phyloP scores from a whole-genome alignment of 2,329 filamentous ascomycete species.

The Fusarium siculi region DNA sequence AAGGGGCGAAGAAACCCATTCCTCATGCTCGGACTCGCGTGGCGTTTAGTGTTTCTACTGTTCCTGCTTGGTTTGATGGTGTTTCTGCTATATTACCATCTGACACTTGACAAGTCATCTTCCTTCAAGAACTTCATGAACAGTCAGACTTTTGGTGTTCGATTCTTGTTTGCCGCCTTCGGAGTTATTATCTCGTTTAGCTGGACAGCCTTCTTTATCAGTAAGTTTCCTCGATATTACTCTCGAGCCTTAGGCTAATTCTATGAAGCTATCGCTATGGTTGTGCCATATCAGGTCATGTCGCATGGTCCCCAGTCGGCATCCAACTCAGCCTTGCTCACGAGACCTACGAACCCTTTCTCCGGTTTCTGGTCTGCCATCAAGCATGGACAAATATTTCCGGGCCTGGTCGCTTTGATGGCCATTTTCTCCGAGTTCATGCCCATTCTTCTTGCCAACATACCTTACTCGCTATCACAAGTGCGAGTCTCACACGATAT shows the following conservation, averaged over 20 bases:
- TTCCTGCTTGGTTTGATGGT: conserved; percentile 50
- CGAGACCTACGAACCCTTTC: conserved; percentile 57
- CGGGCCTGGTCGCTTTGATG: conserved; percentile 54
- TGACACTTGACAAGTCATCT: conserved; percentile 44
- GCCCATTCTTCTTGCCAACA: conserved; percentile 60
- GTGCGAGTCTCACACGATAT: conserved; percentile 52
- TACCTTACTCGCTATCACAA: conserved; percentile 58
- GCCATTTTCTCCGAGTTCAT: conserved; percentile 61
- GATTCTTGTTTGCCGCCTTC: conserved; percentile 56
- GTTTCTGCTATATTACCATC: conserved; percentile 54
- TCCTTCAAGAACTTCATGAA: conserved; percentile 54
- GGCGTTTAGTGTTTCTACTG: conserved; percentile 49
- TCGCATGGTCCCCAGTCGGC: conserved; percentile 47
- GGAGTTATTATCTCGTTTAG: conserved; percentile 56
- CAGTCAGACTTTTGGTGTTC: conserved; percentile 54
- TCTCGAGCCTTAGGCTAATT: neutral
- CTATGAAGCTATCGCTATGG: conserved; percentile 55
- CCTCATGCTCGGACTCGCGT: conserved; percentile 49
- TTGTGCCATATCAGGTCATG: conserved; percentile 58
- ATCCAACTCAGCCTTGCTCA: conserved; percentile 53
- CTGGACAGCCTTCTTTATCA: conserved; percentile 55
- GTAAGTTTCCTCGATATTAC: conserved; percentile 11
- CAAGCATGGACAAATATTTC: conserved; percentile 49
- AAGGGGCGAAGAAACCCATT: conserved; percentile 46
- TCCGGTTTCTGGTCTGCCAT: conserved; percentile 51